Percentiles rank a stretch among this genome's conserved stretches.
Conservation (phyloP, 805 yeast species). For the Groenewaldozyma tartarivorans region DNA sequence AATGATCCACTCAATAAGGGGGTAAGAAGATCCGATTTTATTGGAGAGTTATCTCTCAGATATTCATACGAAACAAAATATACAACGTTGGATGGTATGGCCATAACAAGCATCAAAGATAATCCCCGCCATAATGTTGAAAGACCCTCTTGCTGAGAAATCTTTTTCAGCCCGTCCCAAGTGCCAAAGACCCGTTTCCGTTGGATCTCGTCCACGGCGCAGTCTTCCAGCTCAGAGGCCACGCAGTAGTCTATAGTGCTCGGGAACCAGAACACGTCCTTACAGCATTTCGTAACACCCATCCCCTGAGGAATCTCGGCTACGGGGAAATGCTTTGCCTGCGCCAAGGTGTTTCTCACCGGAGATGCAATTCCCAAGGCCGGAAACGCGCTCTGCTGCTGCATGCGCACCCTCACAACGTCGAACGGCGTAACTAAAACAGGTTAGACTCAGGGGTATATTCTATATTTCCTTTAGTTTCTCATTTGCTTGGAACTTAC, state of each 20-base stretch:
- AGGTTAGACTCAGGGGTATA: too few species aligned
- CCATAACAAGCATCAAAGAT: conserved; percentile 69
- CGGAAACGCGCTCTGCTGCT: conserved; percentile 27
- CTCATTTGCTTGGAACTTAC: conserved; percentile 10
- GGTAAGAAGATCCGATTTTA: conserved; percentile 38
- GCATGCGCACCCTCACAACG: conserved; percentile 35
- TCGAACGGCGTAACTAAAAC: conserved; percentile 33
- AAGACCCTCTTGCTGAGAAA: conserved; percentile 64
- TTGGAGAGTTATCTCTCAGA: conserved; percentile 64
- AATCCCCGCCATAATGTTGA: conserved; percentile 83
- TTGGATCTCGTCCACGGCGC: conserved; percentile 33
- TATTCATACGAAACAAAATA: conserved; percentile 92
- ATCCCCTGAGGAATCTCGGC: conserved; percentile 21
- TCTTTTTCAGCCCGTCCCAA: conserved; percentile 58
- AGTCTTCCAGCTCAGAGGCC: conserved; percentile 25
- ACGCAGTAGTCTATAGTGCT: conserved; percentile 28
- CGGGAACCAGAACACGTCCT: conserved; percentile 31
- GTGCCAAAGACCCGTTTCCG: conserved; percentile 49
- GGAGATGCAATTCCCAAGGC: neutral
- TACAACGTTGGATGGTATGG: conserved; percentile 85
- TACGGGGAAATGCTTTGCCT: conserved; percentile 13
- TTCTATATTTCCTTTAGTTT: too few species aligned
- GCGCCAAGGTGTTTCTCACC: conserved; percentile 3
- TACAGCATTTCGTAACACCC: conserved; percentile 32
- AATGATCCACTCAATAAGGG: conserved; percentile 80